Evolutionary conservation across 805 yeast species (phyloP).

Genomic region (Suhomyces tanzawaensis): DNA sequence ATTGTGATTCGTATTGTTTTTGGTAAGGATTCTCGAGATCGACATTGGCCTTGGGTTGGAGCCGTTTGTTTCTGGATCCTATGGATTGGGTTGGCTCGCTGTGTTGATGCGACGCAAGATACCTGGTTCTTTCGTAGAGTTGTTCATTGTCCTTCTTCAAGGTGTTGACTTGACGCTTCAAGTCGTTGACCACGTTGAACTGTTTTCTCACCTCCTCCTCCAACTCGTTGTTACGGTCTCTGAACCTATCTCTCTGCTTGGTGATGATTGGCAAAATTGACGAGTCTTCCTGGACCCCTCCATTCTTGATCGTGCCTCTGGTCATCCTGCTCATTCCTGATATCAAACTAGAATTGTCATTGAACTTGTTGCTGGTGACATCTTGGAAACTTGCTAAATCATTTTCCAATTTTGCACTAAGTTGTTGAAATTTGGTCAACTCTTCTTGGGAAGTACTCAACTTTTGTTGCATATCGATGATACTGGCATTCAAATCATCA

Average conservation of each 20-base stretch:
- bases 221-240: slow-evolving; percentile 75
- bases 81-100: slow-evolving; percentile 9
- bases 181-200: slow-evolving; percentile 50
- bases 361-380: slow-evolving; percentile 40
- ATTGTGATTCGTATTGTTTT: slow-evolving; percentile 65
- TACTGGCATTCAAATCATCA: slow-evolving; percentile 42
- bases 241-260: slow-evolving; percentile 91
- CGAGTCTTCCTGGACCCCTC: slow-evolving; percentile 31
- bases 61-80: slow-evolving; percentile 14
- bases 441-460: slow-evolving; percentile 35
- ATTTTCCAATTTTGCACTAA: slow-evolving; percentile 65
- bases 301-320: slow-evolving; percentile 23
- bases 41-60: slow-evolving; percentile 29
- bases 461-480: slow-evolving; percentile 39
- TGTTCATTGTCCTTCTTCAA: slow-evolving; percentile 74
- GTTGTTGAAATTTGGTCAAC: slow-evolving; percentile 38
- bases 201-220: slow-evolving; percentile 76
- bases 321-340: slow-evolving; percentile 50
- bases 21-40: slow-evolving; percentile 58
- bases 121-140: slow-evolving; percentile 74
- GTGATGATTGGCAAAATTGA: slow-evolving; percentile 82
- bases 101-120: slow-evolving; percentile 51
- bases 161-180: slow-evolving; percentile 60
- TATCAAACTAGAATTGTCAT: slow-evolving; percentile 65
- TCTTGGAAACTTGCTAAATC: slow-evolving; percentile 66